Conservation (phyloP, 2,329 filamentous ascomycete genomes). For the Orbilia blumenaviensis region DNA sequence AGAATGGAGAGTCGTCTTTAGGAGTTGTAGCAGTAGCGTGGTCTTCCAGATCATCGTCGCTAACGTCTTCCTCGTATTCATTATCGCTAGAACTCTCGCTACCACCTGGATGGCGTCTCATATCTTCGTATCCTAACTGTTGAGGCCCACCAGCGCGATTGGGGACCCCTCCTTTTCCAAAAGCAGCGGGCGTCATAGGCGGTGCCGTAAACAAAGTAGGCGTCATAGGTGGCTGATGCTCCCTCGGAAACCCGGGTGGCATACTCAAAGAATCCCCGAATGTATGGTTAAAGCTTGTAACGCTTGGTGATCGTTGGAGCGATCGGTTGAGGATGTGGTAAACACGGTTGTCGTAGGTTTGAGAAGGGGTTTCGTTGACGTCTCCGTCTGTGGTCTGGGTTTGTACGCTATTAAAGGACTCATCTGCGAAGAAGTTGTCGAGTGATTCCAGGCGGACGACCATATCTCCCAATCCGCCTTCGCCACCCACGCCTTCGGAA, state of each 20-base stretch:
- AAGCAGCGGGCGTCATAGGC: conserved; percentile 49
- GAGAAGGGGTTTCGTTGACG: conserved; percentile 56
- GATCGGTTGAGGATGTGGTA: conserved; percentile 58
- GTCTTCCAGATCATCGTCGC: conserved; percentile 48
- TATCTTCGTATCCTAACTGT: conserved; percentile 16
- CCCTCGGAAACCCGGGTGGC: conserved; percentile 46
- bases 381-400: conserved; percentile 52
- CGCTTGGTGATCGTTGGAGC: conserved; percentile 57
- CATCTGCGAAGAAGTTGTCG: conserved; percentile 68
- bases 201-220: conserved; percentile 58
- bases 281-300: conserved; percentile 57
- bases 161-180: conserved; percentile 42
- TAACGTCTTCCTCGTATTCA: conserved; percentile 49
- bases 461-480: conserved; percentile 79
- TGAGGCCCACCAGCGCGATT: conserved; percentile 17
- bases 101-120: conserved; percentile 18
- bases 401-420: conserved; percentile 59
- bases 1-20: conserved; percentile 49
- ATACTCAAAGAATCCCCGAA: conserved; percentile 57
- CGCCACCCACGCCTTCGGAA: conserved; percentile 79
- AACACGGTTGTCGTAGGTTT: conserved; percentile 57
- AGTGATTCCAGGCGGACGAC: conserved; percentile 69
- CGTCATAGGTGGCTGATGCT: conserved; percentile 56
- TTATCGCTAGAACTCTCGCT: conserved; percentile 53
- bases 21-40: conserved; percentile 40